phyloP scores from a whole-genome alignment of 257 asterid species.

The Ilex aquifolium region DNA sequence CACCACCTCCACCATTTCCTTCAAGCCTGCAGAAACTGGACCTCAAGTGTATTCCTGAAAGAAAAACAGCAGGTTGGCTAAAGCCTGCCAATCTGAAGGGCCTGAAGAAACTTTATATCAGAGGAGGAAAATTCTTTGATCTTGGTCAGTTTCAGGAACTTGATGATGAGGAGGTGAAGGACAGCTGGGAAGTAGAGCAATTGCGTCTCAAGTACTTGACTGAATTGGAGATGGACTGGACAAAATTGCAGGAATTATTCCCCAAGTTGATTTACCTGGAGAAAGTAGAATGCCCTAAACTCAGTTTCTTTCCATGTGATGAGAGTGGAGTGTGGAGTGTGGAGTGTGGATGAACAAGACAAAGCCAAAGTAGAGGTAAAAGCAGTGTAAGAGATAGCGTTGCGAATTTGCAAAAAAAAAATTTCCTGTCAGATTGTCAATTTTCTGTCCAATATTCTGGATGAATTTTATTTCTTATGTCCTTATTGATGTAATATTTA shows the following conservation, averaged over 20 bases:
- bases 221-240: slow-evolving; percentile 42
- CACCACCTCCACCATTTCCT: no score
- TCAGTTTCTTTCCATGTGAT: slow-evolving; percentile 40
- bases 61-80: slow-evolving; percentile 29
- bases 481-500: no score
- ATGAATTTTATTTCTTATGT: no score
- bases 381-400: no score
- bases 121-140: slow-evolving; percentile 43
- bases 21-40: slow-evolving; percentile 35
- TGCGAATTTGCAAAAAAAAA: no score
- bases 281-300: slow-evolving; percentile 39
- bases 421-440: no score
- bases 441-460: no score
- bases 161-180: slow-evolving; percentile 1
- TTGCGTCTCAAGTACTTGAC: slow-evolving; percentile 41
- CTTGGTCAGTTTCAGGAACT: slow-evolving; percentile 29
- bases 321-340: slow-evolving; percentile 28
- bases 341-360: slow-evolving; percentile 28
- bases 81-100: slow-evolving; percentile 8
- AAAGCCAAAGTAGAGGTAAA: slow-evolving; percentile 4
- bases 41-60: slow-evolving; percentile 34
- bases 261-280: slow-evolving; percentile 37
- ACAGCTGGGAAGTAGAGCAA: slow-evolving; percentile 28
- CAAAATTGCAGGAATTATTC: slow-evolving; percentile 26
- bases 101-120: slow-evolving; percentile 37